Evolutionary conservation across 805 yeast species (phyloP), one percentile per base, ranked within the genome.

Genomic region (Cyberlindnera bimundalis): DNA sequence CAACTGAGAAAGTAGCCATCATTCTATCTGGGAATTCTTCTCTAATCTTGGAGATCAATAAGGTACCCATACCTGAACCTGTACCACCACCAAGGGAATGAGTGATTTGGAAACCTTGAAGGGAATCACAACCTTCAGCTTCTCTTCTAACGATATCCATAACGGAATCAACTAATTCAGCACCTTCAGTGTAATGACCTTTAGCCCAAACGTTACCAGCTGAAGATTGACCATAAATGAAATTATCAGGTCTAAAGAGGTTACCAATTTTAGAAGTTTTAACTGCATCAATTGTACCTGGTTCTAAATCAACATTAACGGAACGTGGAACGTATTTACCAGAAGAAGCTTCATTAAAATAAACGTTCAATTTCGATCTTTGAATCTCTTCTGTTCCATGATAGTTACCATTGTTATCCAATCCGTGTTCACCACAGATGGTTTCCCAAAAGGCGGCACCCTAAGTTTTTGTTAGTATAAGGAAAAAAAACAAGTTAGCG

Each of bases 41-140:
- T 30, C 96, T 84, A 55, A 91, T 80, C 61, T 89, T 93, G 69
- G 91, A 96, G 59, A 91, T 78, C 60, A 91, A 76, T 54, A 91
- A 74, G 29, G 98, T 89, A 40, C 98, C 99, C 64, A 91, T 81
- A 61, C 99, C 99, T 21, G 97, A 89, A 62, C 99, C 99, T 38
- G 99, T 91, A 78, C 99, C 99, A 74, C 99, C 99, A 67, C 98
- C 98, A 54, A 91, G 78, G 20, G 98, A 91, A 67, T 91, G 99
- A 31, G 96, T 91, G 68, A 91, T 90, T 54, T 91, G 71, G 73
- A 91, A 91, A 50, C 99, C 99, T 72, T 91, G 99, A 60, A 91
- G 77, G 41, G 98, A 97, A 63, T 87, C 96, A 74, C 97, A 88
- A 64, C 89, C 95, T 68, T 91, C 99, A 21, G 93, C 74, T 78